phyloP scores from a whole-genome alignment of 163 green algal genomes.

The Chlorella variabilis region DNA sequence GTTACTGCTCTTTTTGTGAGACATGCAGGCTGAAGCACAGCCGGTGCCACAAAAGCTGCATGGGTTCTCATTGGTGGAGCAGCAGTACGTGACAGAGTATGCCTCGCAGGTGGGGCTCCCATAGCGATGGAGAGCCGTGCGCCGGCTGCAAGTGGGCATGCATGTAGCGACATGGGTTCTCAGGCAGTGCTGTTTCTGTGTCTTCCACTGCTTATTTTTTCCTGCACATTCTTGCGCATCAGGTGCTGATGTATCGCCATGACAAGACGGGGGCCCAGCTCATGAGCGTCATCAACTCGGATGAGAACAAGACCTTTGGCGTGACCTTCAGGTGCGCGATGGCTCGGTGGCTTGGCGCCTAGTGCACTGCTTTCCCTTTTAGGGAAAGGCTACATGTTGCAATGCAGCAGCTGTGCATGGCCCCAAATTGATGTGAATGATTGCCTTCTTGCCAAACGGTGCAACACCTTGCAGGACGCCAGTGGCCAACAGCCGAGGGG shows the following conservation, averaged over 20 bases:
- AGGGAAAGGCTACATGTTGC: too few species aligned
- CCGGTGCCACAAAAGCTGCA: slow-evolving; percentile 54
- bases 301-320: slow-evolving; percentile 99
- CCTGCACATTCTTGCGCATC: not conserved
- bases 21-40: not conserved
- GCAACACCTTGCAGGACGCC: slow-evolving; percentile 90
- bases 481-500: slow-evolving; percentile 89
- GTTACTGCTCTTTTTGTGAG: too few species aligned
- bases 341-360: not conserved
- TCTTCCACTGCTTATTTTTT: not conserved
- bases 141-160: too few species aligned
- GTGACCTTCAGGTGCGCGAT: slow-evolving; percentile 77
- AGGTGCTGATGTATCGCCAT: slow-evolving; percentile 91
- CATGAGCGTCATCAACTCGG: slow-evolving; percentile 91
- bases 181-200: not conserved
- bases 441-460: too few species aligned
- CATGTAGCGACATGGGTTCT: too few species aligned
- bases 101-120: slow-evolving; percentile 72
- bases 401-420: too few species aligned
- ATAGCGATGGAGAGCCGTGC: too few species aligned
- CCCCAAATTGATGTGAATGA: too few species aligned
- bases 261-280: slow-evolving; percentile 95
- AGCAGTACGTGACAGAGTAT: slow-evolving; percentile 96
- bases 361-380: too few species aligned
- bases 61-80: slow-evolving; percentile 88